Percentiles rank a stretch among this genome's conserved stretches.
These are phyloP conservation scores for Xenoacremonium recifei DNA, from an alignment of 2,329 filamentous ascomycete genomes.

Conservation along the genomic window DNA sequence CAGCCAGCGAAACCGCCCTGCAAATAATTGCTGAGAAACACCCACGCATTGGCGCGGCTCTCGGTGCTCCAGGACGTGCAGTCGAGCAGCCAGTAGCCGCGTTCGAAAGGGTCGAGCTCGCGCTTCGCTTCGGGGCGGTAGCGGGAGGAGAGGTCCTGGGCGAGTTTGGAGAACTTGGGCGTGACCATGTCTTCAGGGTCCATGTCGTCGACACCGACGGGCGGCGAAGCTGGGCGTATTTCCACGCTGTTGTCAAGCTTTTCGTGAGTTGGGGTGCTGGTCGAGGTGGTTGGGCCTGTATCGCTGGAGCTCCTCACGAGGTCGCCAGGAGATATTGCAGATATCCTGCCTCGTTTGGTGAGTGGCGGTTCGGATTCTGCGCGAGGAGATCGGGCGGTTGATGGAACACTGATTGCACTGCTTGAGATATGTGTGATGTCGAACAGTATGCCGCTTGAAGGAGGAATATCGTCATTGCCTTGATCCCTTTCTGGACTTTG, in stretches of 20 bases:
- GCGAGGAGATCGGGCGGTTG: slow-evolving; percentile 16
- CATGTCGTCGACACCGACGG: slow-evolving; percentile 46
- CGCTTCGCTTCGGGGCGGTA: slow-evolving; percentile 47
- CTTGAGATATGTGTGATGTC: slow-evolving; percentile 34
- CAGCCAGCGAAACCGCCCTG: slow-evolving; percentile 60
- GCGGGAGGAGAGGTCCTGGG: slow-evolving; percentile 49
- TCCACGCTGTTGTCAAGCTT: slow-evolving; percentile 37
- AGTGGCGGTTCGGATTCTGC: slow-evolving; percentile 31
- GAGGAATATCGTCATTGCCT: not conserved
- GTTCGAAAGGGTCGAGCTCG: slow-evolving; percentile 55
- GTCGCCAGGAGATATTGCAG: slow-evolving; percentile 11
- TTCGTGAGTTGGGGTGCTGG: slow-evolving; percentile 11
- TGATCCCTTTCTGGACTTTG: not conserved
- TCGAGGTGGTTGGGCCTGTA: slow-evolving; percentile 17
- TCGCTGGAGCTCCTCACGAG: slow-evolving; percentile 31
- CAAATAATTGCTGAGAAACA: slow-evolving; percentile 59
- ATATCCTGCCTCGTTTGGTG: slow-evolving; percentile 25
- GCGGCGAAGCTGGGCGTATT: slow-evolving; percentile 55
- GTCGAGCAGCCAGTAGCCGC: slow-evolving; percentile 75
- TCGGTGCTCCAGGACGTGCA: slow-evolving; percentile 51
- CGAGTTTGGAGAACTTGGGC: slow-evolving; percentile 47
- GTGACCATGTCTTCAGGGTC: slow-evolving; percentile 54
- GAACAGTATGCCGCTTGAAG: slow-evolving; percentile 11
- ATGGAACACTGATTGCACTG: slow-evolving; percentile 22
- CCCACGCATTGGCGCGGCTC: slow-evolving; percentile 57